phyloP scores from a whole-genome alignment of 352 stramenopile genomes.

The Globisporangium camurandrum region DNA sequence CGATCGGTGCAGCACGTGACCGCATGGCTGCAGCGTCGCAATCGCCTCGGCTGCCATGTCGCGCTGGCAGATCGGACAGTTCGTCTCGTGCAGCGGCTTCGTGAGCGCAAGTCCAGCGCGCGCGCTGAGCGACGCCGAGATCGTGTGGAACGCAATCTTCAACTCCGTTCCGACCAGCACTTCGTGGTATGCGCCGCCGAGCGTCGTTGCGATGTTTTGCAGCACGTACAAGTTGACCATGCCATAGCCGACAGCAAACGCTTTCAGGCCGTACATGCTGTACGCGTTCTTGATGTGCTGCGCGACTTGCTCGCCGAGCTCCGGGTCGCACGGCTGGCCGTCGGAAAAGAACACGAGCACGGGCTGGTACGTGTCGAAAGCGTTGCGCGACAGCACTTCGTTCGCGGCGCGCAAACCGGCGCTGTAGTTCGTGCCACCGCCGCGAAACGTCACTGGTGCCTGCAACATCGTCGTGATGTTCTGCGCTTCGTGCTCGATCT shows the following conservation, averaged over 20 bases:
- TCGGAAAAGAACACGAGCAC: constrained; percentile 78
- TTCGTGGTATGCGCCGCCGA: constrained; percentile 59
- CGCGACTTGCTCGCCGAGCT: constrained; percentile 42
- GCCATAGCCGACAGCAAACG: constrained; percentile 69
- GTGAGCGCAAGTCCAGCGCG: constrained; percentile 45
- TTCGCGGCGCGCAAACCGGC: constrained; percentile 42
- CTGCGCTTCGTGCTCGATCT: constrained; percentile 43
- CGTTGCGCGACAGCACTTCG: constrained; percentile 61
- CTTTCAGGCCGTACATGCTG: constrained; percentile 45
- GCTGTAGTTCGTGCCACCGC: constrained; percentile 46
- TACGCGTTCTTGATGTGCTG: constrained; percentile 46
- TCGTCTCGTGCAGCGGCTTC: constrained; percentile 52
- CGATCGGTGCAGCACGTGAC: constrained; percentile 37
- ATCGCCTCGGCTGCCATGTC: constrained; percentile 40
- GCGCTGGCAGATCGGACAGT: constrained; percentile 38
- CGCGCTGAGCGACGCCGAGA: constrained; percentile 62
- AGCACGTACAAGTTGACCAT: constrained; percentile 53
- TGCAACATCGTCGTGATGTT: constrained; percentile 37
- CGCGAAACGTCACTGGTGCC: constrained; percentile 22
- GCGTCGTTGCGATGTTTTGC: constrained; percentile 36
- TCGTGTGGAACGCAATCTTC: constrained; percentile 67
- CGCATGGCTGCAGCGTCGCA: constrained; percentile 26
- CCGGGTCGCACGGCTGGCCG: constrained; percentile 39
- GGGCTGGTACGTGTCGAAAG: constrained; percentile 53
- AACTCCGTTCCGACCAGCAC: constrained; percentile 58